Conservation (phyloP, 768 basidiomycete species). For the Tricholoma sp. region DNA sequence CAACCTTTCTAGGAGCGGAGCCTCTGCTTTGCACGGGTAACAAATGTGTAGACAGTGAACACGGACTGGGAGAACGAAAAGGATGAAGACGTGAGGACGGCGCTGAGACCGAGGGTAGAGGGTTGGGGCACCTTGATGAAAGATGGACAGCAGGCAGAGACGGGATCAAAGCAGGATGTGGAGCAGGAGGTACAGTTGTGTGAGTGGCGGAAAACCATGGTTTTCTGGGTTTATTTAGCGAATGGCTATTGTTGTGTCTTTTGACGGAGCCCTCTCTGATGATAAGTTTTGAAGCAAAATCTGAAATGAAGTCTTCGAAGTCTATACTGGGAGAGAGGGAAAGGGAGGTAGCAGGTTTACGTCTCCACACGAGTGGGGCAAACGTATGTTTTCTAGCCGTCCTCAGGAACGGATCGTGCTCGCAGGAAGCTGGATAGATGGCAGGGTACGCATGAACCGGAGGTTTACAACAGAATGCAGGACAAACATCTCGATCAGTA, state of each 20-base stretch:
- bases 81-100: conserved; percentile 2
- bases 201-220: conserved; percentile 22
- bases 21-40: neutral
- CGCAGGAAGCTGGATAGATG: conserved; percentile 3
- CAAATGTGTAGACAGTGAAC: neutral
- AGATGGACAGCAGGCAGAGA: too few relatives aligned
- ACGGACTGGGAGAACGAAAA: conserved; percentile 5
- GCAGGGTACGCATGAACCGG: conserved; percentile 25
- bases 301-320: conserved; percentile 19
- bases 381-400: conserved; percentile 16
- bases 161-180: conserved; percentile 24
- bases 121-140: neutral
- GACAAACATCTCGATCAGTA: too few relatives aligned
- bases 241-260: too few relatives aligned
- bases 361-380: conserved; percentile 26
- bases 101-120: neutral
- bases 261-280: conserved; percentile 9
- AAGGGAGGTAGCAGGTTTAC: conserved; percentile 17
- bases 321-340: neutral
- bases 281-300: conserved; percentile 21
- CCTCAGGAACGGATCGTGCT: conserved; percentile 7
- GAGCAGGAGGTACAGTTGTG: conserved; percentile 19
- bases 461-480: too few relatives aligned
- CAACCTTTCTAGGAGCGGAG: conserved; percentile 13
- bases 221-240: too few relatives aligned